Evolutionary conservation across 306 rosid genomes (phyloP).

Genomic region (Heteromeles arbutifolia): DNA sequence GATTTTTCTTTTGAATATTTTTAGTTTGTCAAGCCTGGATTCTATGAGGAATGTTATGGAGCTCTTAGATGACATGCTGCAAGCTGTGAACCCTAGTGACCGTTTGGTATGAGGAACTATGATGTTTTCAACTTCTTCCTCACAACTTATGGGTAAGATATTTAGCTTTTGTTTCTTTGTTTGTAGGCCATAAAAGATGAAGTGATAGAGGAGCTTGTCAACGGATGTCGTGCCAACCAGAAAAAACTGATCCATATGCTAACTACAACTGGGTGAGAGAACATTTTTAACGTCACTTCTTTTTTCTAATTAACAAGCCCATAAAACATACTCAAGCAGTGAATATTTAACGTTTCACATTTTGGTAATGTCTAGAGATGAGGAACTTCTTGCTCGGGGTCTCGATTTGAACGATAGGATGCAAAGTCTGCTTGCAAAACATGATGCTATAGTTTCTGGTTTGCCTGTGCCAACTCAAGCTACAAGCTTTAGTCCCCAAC

Average conservation of each 20-base stretch:
- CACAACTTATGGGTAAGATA: background rate
- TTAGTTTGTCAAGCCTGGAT: constrained; percentile 80
- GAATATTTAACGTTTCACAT: constrained; percentile 12
- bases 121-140: constrained; percentile 11
- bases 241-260: constrained; percentile 95
- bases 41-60: constrained; percentile 75
- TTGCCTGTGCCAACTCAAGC: constrained; percentile 47
- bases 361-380: constrained; percentile 55
- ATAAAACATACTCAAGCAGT: background rate
- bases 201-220: constrained; percentile 78
- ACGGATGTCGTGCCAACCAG: constrained; percentile 82
- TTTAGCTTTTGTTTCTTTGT: constrained; percentile 13
- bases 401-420: constrained; percentile 76
- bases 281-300: background rate
- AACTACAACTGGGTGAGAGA: constrained; percentile 86
- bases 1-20: constrained; percentile 5
- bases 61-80: constrained; percentile 91
- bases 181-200: constrained; percentile 82
- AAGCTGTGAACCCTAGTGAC: constrained; percentile 77
- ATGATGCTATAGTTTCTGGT: constrained; percentile 91
- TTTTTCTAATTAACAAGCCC: background rate
- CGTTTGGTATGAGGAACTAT: constrained; percentile 41
- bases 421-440: constrained; percentile 79
- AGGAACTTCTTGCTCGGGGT: constrained; percentile 87
- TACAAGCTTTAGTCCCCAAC: constrained; percentile 36